Evolutionary conservation across 78 protist species (phyloP), one percentile per base, ranked within the genome.

Genomic region (Dictyostelium intermedium): DNA sequence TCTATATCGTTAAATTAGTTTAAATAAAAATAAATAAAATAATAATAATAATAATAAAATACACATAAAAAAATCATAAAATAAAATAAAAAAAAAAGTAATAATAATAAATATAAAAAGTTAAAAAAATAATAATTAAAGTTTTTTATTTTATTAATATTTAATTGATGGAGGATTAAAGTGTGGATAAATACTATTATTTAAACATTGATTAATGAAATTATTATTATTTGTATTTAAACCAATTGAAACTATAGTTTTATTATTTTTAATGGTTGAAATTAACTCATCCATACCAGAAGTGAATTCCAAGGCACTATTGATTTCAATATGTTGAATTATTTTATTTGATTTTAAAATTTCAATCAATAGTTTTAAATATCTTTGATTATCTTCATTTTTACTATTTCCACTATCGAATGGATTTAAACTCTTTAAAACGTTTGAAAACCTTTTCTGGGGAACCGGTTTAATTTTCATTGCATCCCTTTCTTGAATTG

Each of bases 1-100:
- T 78, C 91, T 95, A 20, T 96, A 97, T 84, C 97, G 98, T 53
- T 97, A 96, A 80, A 56, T 69, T 18, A 6, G 16, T 56, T 39
- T 76, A 76, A 39, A 37, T 27, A 27, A 76, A 18, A 37, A 39
- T 39, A 3, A 72, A 37, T 16, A 76, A 37, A 20, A 74, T 34
- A 39, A 10, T 27, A 27, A 69, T 69, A 69, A 30, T 30, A 66
- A 66, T 27, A 66, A 30, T 25, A 63, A 6, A 63, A 3, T 63
- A 63, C 2, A 7, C 10, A 63, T 2, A 20, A 63, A 63, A 25
- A 63, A 63, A 25, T 25, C 0, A 20, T 3, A 63, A 63, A 63
- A 25, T n/a, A 63, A 20, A 6, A 63, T 7, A 7, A 63, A 63
- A 25, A 63, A 63, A 25, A 63, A 20, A 63, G 27, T 20, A 63